phyloP scores from a whole-genome alignment of 1,284 basidiomycete genomes.

The Ceratobasidium papillatum region DNA sequence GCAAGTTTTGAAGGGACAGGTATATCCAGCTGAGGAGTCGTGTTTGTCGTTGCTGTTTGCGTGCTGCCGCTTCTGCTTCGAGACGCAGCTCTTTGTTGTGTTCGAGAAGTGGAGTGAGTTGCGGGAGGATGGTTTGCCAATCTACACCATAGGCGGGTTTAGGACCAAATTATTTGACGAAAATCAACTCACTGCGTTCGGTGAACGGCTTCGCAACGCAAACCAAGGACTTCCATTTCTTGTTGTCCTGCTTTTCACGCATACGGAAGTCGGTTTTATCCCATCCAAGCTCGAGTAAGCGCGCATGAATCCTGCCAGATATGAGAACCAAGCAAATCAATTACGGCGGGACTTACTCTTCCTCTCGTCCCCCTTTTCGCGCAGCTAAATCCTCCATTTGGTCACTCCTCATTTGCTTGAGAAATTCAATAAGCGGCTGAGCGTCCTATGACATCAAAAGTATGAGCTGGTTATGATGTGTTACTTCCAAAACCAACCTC shows the following conservation, averaged over 20 bases:
- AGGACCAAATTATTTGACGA: neutral
- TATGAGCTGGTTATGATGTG: neutral
- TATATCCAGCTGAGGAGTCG: neutral
- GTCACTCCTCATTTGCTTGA: neutral
- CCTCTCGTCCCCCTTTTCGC: neutral
- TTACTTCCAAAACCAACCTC: neutral
- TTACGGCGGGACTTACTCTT: neutral
- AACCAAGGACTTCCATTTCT: conserved; percentile 14
- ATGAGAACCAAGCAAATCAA: neutral
- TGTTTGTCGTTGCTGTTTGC: neutral
- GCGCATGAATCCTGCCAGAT: conserved; percentile 7
- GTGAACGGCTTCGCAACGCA: neutral
- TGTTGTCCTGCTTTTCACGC: neutral
- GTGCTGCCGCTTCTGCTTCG: neutral
- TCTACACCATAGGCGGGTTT: neutral
- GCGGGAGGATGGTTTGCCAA: conserved; percentile 10
- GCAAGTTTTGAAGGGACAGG: neutral
- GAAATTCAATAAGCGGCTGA: neutral
- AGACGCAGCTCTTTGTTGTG: conserved; percentile 4
- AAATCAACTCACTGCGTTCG: neutral
- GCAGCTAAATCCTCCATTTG: neutral
- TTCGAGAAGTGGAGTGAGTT: neutral
- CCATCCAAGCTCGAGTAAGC: conserved; percentile 22
- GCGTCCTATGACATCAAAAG: neutral
- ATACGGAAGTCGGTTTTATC: neutral